Conservation (phyloP, 208 protist species). For the Vickermania spadyakhi region DNA sequence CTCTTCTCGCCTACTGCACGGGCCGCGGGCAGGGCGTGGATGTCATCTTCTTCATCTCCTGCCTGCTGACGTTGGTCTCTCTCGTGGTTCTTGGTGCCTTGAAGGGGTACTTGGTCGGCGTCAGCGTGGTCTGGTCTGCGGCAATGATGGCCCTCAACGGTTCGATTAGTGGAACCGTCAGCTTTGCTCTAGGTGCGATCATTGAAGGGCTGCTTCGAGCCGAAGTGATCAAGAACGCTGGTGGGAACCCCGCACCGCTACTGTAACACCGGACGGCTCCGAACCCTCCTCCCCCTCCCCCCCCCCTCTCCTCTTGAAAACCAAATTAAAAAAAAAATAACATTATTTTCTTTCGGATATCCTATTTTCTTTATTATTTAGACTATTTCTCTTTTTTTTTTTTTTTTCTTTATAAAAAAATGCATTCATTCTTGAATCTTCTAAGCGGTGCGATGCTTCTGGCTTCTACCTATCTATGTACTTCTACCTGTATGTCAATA, state of each 20-base stretch:
- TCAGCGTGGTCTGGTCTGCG: slow-evolving; percentile 56
- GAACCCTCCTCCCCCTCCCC: too few relatives aligned
- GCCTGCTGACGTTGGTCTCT: slow-evolving; percentile 59
- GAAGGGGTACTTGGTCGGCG: slow-evolving; percentile 75
- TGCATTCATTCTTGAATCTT: too few relatives aligned
- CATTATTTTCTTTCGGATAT: too few relatives aligned
- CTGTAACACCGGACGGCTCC: neutral
- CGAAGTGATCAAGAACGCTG: slow-evolving; percentile 3
- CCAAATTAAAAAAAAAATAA: too few relatives aligned
- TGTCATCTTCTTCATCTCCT: slow-evolving; percentile 67
- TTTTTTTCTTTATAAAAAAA: too few relatives aligned
- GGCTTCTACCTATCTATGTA: too few relatives aligned
- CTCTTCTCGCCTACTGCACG: slow-evolving; percentile 78
- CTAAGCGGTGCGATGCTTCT: too few relatives aligned
- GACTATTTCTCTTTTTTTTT: too few relatives aligned
- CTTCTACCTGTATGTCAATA: too few relatives aligned
- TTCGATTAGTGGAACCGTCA: slow-evolving; percentile 65
- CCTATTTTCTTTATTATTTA: too few relatives aligned
- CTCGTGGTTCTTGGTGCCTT: slow-evolving; percentile 78
- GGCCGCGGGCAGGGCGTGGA: slow-evolving; percentile 66
- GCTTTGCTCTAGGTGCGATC: slow-evolving; percentile 63
- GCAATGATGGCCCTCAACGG: slow-evolving; percentile 85
- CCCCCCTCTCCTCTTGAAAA: too few relatives aligned
- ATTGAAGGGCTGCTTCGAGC: slow-evolving; percentile 47
- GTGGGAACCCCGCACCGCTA: neutral